Evolutionary conservation across 2,329 filamentous ascomycete genomes (phyloP), one percentile per base, ranked within the genome.

Genomic region (Elsinoe fawcettii): DNA sequence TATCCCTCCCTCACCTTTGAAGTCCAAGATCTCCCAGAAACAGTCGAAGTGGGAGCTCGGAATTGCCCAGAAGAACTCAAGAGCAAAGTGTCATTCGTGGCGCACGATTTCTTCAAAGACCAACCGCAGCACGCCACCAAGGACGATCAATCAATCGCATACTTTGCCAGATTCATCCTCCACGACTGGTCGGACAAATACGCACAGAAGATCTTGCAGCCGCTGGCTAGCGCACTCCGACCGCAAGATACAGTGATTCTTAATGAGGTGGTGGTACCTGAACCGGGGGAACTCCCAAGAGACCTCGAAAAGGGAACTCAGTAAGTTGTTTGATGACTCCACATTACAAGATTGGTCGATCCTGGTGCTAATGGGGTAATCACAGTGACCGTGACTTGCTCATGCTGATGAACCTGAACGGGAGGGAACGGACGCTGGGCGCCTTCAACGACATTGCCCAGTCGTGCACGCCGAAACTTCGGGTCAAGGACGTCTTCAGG

Each of bases 101-200:
- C 49, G 3, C 58, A 63, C 32, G 62, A 64, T 55, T 69, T 70
- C 61, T 70, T 69, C 61, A 59, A 61, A 2, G 56, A 61, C 11
- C 63, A 70, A 46, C 64, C 66, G 1, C 59, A 66, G 22, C 55
- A 58, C 23, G 51, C 63, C 47, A 69, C 69, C 8, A 66, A 69
- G 55, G 57, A 59, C 34, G 55, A 59, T 23, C 22, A 56, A 23
- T 30, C 58, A 2, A 59, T 64, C 18, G 61, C 71, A 12, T 64
- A 62, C 57, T 63, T 62, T 55, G 47, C 49, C 41, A 51, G 63
- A 20, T 64, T 62, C 39, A 63, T 63, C 36, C 44, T 64, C 25
- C 63, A 64, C 51, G 60, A 64, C 46, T 64, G 63, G 63, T 58
- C 53, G 23, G 60, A 63, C 59, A 63, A 64, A 36, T 64, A 64